Base-by-base conservation (phyloP, 129 eudicot species). In the Escallonia herrerae region DNA sequence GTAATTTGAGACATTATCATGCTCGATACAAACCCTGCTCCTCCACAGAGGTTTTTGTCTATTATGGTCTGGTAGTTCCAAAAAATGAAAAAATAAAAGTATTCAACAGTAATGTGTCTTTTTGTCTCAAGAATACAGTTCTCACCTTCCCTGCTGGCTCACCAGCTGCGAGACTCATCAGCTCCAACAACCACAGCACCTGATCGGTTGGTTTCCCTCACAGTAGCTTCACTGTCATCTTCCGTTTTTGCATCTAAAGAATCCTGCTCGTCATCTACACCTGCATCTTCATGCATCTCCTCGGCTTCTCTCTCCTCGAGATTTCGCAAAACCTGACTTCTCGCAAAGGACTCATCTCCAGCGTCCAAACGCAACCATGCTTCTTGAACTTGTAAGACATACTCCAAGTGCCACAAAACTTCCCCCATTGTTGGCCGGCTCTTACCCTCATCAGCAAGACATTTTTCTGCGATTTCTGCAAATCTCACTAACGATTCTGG, bases 351-450 rank as follows among this genome's bases (percentile, higher is more conserved):
- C 54, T 72, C 64, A 4, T 87, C 86, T 12, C 75, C 86, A 3
- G 74, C 74, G 48, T 73, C 75, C 37, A 68, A 37, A 7, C 64
- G 77, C 50, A 79, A 62, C 77, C 86, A 88, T 7, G 89, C 84
- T 65, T 88, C 91, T 12, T 89, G 90, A 51, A 85, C 79, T 60
- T 89, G 96, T 40, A 85, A 63, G n/a, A 85, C 84, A 40, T 80
- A 85, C 13, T 89, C 96, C 80, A 89, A 74, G 58, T 87, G 84
- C 96, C 93, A 85, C 40, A 89, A 64, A 37, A 89, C 89, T 52
- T 89, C 93, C 5, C 96, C 96, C 96, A 89, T 85, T 13, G 94
- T 80, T n/a, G 96, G 94, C 58, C 96, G 61, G 60, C 75, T 77
- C 60, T 78, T 85, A 6, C 90, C 94, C 64, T 89, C 85, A 4